Percentiles rank a stretch among this genome's conserved stretches.
Evolutionary conservation across 495 filamentous ascomycete species (phyloP).

Genomic region (Durotheca rogersii): DNA sequence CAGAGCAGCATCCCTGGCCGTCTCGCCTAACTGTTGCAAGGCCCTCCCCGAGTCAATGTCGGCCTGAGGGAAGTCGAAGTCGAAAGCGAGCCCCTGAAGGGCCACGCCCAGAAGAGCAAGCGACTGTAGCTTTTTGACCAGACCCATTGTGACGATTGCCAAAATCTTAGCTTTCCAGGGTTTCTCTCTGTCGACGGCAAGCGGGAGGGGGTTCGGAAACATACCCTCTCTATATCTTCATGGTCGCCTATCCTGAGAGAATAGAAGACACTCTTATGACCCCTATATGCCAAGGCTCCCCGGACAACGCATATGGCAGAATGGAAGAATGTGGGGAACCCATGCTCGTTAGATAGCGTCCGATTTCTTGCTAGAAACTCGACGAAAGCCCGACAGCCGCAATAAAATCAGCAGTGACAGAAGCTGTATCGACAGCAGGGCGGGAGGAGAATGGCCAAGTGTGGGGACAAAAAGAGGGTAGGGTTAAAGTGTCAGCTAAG

Average conservation of each 20-base stretch:
- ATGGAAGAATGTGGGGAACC: slow-evolving; percentile 30
- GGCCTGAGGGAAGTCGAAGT: slow-evolving; percentile 34
- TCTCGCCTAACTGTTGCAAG: slow-evolving; percentile 35
- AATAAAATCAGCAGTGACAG: too few relatives aligned
- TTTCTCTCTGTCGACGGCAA: background rate
- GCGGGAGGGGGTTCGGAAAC: slow-evolving; percentile 3
- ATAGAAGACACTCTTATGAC: background rate
- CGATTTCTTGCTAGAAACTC: background rate
- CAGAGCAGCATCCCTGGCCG: slow-evolving; percentile 38
- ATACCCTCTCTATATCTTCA: slow-evolving; percentile 15
- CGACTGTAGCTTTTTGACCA: slow-evolving; percentile 25
- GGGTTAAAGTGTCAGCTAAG: slow-evolving; percentile 19
- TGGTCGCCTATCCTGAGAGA: slow-evolving; percentile 2
- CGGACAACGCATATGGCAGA: slow-evolving; percentile 26
- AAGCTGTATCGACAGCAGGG: too few relatives aligned
- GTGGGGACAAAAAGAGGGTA: background rate
- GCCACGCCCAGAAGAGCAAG: slow-evolving; percentile 26
- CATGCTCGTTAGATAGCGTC: slow-evolving; percentile 22
- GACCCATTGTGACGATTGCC: slow-evolving; percentile 24
- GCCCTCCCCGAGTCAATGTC: slow-evolving; percentile 44
- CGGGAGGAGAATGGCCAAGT: background rate
- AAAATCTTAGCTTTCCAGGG: slow-evolving; percentile 9
- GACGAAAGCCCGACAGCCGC: too few relatives aligned
- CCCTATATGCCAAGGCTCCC: slow-evolving; percentile 26
- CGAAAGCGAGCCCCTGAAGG: slow-evolving; percentile 27